Evolutionary conservation across 1,284 basidiomycete species (phyloP).

Genomic region (Trichosporon sp.): DNA sequence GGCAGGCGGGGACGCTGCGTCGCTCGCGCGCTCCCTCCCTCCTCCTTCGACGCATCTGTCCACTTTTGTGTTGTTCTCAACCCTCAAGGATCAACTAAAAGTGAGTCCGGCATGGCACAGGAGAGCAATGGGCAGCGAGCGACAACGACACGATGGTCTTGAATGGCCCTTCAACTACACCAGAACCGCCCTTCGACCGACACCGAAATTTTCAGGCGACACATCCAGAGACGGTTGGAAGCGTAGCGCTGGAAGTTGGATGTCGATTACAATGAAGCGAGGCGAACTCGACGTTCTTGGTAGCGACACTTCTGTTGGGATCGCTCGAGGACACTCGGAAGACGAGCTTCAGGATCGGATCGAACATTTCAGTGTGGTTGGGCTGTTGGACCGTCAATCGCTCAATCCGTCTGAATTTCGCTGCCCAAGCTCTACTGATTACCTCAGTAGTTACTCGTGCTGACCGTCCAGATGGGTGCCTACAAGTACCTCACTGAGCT

Average conservation of each 20-base stretch:
- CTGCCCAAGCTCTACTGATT: neutral
- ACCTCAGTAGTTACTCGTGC: neutral
- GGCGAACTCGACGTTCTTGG: too few relatives aligned
- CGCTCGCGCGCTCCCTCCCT: neutral
- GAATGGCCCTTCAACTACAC: too few relatives aligned
- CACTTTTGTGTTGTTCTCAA: neutral
- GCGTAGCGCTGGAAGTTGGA: too few relatives aligned
- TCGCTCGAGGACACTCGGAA: too few relatives aligned
- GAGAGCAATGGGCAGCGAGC: neutral
- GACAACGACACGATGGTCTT: neutral
- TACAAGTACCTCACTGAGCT: constrained; percentile 98
- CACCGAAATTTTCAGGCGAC: neutral
- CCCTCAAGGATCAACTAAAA: neutral
- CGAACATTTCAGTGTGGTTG: too few relatives aligned
- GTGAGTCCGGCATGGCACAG: neutral
- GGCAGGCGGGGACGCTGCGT: neutral
- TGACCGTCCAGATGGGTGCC: constrained; percentile 52
- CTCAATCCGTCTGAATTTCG: neutral
- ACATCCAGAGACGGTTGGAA: too few relatives aligned
- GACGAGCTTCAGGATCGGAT: too few relatives aligned
- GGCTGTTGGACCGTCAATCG: too few relatives aligned
- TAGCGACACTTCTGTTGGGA: too few relatives aligned
- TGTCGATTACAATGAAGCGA: too few relatives aligned
- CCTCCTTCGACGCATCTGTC: neutral
- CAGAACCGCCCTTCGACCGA: too few relatives aligned